Conservation (phyloP, 163 green algal species). For the Scenedesmus sp. region DNA sequence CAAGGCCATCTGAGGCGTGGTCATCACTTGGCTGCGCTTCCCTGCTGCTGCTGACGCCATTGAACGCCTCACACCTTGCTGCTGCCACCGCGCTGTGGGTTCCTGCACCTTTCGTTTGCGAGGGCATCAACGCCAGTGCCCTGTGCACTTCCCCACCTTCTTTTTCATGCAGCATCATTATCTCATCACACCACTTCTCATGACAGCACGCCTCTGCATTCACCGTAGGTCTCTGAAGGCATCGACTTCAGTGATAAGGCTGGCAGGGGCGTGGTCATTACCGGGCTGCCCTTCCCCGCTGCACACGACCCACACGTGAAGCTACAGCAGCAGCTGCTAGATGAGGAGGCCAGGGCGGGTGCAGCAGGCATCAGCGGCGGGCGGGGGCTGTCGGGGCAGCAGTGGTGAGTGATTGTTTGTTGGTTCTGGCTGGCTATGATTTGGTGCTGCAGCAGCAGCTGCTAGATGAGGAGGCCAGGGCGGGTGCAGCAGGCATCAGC, state of each 20-base stretch:
- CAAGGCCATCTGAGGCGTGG: slow-evolving; percentile 87
- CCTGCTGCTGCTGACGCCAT: slow-evolving; percentile 45
- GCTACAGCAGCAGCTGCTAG: slow-evolving; percentile 69
- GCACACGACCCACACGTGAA: slow-evolving; percentile 49
- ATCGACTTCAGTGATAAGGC: slow-evolving; percentile 77
- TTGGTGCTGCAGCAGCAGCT: slow-evolving; percentile 57
- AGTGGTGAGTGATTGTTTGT: slow-evolving; percentile 82
- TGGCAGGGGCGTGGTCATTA: slow-evolving; percentile 76
- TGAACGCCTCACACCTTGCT: too few species aligned
- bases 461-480: slow-evolving; percentile 69
- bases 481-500: slow-evolving; percentile 14
- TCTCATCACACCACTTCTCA: neutral
- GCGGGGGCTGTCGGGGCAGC: slow-evolving; percentile 75
- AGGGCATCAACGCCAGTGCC: too few species aligned
- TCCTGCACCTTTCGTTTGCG: too few species aligned
- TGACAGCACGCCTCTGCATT: neutral
- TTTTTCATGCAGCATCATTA: neutral
- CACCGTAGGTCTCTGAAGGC: slow-evolving; percentile 90
- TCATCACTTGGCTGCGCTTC: slow-evolving; percentile 94
- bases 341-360: slow-evolving; percentile 61
- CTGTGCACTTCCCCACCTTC: too few species aligned
- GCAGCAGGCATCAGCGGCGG: slow-evolving; percentile 26
- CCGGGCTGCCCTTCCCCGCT: slow-evolving; percentile 88
- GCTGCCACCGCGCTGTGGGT: too few species aligned
- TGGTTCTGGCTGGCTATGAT: neutral